phyloP scores from a whole-genome alignment of 2,329 filamentous ascomycete genomes.

The Xylariaceae sp. region DNA sequence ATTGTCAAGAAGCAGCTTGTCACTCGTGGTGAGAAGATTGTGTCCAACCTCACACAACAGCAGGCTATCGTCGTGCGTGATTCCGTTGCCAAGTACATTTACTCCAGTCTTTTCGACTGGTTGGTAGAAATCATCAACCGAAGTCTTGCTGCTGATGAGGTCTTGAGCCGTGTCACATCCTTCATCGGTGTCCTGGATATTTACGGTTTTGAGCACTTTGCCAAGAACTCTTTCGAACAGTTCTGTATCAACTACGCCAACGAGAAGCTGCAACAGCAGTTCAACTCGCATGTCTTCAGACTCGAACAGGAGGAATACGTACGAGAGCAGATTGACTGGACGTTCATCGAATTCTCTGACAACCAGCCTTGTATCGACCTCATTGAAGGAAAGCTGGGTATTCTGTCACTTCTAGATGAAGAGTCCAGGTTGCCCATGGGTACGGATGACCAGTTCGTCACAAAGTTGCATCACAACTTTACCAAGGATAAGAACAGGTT shows the following conservation, averaged over 20 bases:
- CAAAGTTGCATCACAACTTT: conserved; percentile 92
- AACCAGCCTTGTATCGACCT: conserved; percentile 98
- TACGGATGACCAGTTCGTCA: conserved; percentile 93
- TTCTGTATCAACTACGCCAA: conserved; percentile 99
- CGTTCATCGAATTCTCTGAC: conserved; percentile 98
- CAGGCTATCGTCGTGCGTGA: conserved; percentile 93
- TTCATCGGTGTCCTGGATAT: conserved; percentile 99
- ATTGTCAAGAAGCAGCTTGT: conserved; percentile 98
- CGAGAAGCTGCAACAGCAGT: conserved; percentile 97
- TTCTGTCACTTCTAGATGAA: conserved; percentile 88
- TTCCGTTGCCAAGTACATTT: conserved; percentile 97
- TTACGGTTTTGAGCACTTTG: conserved; percentile 98
- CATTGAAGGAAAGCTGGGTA: conserved; percentile 93
- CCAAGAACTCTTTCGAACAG: conserved; percentile 99
- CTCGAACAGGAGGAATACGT: conserved; percentile 98
- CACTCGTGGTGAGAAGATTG: conserved; percentile 95
- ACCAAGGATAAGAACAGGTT: conserved; percentile 86
- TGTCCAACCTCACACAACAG: conserved; percentile 87
- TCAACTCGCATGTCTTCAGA: conserved; percentile 99
- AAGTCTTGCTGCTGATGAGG: conserved; percentile 82
- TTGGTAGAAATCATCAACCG: conserved; percentile 94
- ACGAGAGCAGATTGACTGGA: conserved; percentile 96
- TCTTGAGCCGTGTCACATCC: conserved; percentile 72
- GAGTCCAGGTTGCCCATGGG: conserved; percentile 96
- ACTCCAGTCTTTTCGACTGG: conserved; percentile 98